Base-by-base conservation (phyloP, 2,329 filamentous ascomycete species). In the Ascocoryne sarcoides region DNA sequence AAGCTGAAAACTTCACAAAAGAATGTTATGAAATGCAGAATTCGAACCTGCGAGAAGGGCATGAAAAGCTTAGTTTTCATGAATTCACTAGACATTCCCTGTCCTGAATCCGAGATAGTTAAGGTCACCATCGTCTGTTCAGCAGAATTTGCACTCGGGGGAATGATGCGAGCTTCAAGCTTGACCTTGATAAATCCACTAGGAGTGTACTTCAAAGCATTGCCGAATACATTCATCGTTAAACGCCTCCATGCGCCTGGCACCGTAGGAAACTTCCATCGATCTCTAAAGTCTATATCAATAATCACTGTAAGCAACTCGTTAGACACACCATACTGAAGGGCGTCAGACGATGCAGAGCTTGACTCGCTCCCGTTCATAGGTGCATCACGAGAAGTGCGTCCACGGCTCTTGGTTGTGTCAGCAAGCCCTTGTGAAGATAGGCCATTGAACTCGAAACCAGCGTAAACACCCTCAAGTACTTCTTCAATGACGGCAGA, bases 71-170 rank as follows among this genome's bases (percentile, higher is more conserved):
- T 68, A 4, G 70, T 70, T n/a, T 72, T 66, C 39, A 80, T 60
- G 46, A 77, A 83, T 7, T 80, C 72, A 20, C 69, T 65, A 0
- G 72, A 74, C 48, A 83, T 83, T 9, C 79, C 79, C 42, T 72
- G 70, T 2, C 79, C 79, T 1, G 76, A 77, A 53, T 83, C 79
- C 0, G 65, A 64, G 4, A 82, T 69, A 0, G 64, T 72, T 28
- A 75, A 56, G 8, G 55, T 46, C 2, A 59, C 41, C 46, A 40
- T 47, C n/a, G 45, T 46, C 32, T 37, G 42, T 26, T 44, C 16
- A 10, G 53, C 28, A 12, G 5, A 10, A 9, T 39, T 31, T 12
- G 17, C 15, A 3, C 15, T n/a, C 5, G 42, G 10, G 8, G 39
- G 57, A 55, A 42, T 60, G 54, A 40, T 32, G 31, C 44, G 39